phyloP scores from a whole-genome alignment of 768 basidiomycete genomes.

The Suillus cothurnatus region DNA sequence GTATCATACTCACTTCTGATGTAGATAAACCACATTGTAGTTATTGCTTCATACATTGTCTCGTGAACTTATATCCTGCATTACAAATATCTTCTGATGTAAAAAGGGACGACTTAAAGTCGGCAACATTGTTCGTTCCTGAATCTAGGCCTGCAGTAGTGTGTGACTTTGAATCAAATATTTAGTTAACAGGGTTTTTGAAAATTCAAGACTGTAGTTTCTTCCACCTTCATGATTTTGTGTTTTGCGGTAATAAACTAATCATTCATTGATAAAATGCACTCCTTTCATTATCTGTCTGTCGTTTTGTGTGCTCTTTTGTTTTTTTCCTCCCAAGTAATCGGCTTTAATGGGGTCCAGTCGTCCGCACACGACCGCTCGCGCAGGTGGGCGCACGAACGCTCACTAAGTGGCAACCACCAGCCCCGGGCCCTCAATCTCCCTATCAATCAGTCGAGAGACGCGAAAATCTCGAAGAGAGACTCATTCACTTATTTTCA shows the following conservation, averaged over 20 bases:
- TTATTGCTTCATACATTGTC: neutral
- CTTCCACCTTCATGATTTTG: constrained; percentile 10
- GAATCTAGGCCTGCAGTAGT: neutral
- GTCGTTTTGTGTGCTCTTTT: constrained; percentile 25
- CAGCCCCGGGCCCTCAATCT: constrained; percentile 1
- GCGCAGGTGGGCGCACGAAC: constrained; percentile 13
- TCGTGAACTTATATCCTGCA: neutral
- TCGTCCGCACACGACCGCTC: constrained; percentile 16
- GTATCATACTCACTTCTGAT: neutral
- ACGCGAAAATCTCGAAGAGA: constrained; percentile 10
- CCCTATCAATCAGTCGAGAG: constrained; percentile 17
- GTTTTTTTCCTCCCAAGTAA: constrained; percentile 15
- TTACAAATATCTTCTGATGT: neutral
- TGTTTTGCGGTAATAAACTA: constrained; percentile 2
- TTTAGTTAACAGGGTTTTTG: neutral
- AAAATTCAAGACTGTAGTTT: neutral
- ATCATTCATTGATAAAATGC: constrained; percentile 28
- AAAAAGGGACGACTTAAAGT: neutral
- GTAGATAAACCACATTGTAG: neutral
- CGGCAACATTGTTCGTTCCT: constrained; percentile 20
- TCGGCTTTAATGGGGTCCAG: constrained; percentile 3
- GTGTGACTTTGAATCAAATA: neutral
- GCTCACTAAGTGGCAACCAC: constrained; percentile 1
- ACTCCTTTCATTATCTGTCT: constrained; percentile 26
- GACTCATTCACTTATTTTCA: constrained; percentile 29